Evolutionary conservation across 1,284 basidiomycete species (phyloP).

Genomic region (Moesziomyces parantarcticus): DNA sequence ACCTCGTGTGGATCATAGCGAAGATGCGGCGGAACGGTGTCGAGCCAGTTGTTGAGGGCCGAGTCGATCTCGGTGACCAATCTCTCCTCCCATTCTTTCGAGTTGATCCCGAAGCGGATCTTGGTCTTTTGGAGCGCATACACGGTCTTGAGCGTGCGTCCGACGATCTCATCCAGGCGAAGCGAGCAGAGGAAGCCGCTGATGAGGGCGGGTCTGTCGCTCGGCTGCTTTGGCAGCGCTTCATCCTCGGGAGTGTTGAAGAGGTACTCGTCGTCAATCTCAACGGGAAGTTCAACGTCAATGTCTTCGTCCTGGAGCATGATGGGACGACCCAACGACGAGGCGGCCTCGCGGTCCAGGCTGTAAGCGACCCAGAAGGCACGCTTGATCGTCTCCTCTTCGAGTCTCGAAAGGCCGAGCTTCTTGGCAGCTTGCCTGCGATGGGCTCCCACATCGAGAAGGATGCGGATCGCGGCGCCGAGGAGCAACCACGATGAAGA

Average conservation of each 20-base stretch:
- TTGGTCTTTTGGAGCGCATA: conserved; percentile 61
- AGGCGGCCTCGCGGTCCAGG: conserved; percentile 50
- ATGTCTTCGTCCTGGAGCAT: conserved; percentile 62
- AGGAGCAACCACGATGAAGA: conserved; percentile 50
- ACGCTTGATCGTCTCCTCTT: conserved; percentile 52
- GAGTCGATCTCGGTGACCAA: conserved; percentile 63
- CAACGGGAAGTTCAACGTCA: conserved; percentile 54
- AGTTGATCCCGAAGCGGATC: conserved; percentile 49
- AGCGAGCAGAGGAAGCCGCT: conserved; percentile 50
- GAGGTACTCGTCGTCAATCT: conserved; percentile 54
- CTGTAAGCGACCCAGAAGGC: conserved; percentile 58
- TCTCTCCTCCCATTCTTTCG: conserved; percentile 55
- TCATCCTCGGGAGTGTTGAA: conserved; percentile 36
- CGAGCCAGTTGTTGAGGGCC: conserved; percentile 60
- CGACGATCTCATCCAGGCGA: conserved; percentile 55
- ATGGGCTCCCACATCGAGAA: conserved; percentile 57
- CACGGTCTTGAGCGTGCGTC: conserved; percentile 59
- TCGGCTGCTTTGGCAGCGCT: conserved; percentile 37
- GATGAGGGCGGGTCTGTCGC: conserved; percentile 35
- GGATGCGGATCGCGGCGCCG: conserved; percentile 42
- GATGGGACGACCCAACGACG: conserved; percentile 53
- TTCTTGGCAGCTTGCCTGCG: conserved; percentile 49
- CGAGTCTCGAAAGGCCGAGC: conserved; percentile 36
- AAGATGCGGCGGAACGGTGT: conserved; percentile 54
- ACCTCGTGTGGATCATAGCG: conserved; percentile 53